These are phyloP conservation scores for Acanthamoeba quina DNA, from an alignment of 208 protist species.

Conservation along the genomic window DNA sequence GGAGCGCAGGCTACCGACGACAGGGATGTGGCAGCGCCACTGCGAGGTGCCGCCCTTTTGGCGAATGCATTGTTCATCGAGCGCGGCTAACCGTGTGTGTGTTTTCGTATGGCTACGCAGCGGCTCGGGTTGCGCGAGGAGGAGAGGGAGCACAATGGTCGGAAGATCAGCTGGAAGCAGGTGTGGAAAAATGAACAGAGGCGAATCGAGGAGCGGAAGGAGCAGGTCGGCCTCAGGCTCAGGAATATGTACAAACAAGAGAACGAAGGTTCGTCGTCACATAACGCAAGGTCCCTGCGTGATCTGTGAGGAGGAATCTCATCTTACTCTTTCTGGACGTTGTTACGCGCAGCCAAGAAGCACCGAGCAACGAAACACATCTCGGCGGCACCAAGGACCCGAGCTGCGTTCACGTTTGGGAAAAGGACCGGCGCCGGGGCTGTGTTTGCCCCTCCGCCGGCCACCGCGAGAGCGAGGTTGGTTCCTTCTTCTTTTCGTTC, in stretches of 20 bases:
- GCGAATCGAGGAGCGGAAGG: neutral
- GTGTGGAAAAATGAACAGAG: constrained; percentile 56
- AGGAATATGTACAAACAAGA: constrained; percentile 34
- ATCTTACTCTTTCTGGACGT: neutral
- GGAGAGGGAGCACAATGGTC: neutral
- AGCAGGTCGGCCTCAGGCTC: constrained; percentile 15
- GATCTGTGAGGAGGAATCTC: neutral
- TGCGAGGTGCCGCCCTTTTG: neutral
- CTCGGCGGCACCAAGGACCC: neutral
- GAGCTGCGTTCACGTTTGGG: neutral
- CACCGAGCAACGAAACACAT: constrained; percentile 3
- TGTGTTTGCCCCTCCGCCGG: neutral
- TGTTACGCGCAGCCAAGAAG: constrained; percentile 11
- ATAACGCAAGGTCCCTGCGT: neutral
- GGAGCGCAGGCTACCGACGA: constrained; percentile 17
- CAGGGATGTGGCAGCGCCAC: neutral
- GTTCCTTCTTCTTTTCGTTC: neutral
- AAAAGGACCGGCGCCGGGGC: neutral
- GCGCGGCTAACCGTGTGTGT: neutral
- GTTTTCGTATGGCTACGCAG: neutral
- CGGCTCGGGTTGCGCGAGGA: neutral
- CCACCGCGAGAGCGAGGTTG: neutral
- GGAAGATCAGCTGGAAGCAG: constrained; percentile 28
- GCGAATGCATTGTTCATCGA: neutral
- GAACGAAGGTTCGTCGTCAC: constrained; percentile 18